Base-by-base conservation (phyloP, 768 basidiomycete genomes). In the Mycena capillaripes region DNA sequence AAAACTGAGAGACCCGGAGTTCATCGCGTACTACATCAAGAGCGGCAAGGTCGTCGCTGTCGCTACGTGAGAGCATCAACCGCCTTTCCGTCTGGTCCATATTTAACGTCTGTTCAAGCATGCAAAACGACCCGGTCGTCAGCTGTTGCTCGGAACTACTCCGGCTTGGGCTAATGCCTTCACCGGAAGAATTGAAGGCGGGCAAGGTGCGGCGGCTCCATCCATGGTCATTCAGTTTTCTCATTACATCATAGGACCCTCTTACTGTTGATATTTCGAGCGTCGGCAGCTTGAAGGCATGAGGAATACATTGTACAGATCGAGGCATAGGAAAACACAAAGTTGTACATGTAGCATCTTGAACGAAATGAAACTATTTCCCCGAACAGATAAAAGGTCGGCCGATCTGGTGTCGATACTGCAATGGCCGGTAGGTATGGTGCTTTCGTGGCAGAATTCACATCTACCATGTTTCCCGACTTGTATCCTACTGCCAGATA, bases 101-200 rank as follows among this genome's bases (percentile, higher is more conserved):
- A 7, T 57, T 70, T 46, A 52, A 16, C 38, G 52, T 44, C 6
- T 59, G 25, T 36, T 73, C 19, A 63, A 93, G 92, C 76, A 95
- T 95, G 93, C 91, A 92, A 79, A 89, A 89, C 67, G 95, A 96
- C 76, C 95, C 95, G 2, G 87, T 95, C 36, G 93, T 96, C 34
- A 87, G 89, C 67, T 92, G 93, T 81, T 89, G 92, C 2, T 90
- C 93, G 11, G 95, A 97, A 81, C 84, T 98, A 34, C 80, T 97
- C 74, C 86, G 94, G 57, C 81, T 96, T 42, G 92, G 90, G 16
- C 84, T 93, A 73, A 97, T 97, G 95, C 95, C 95, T 11, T 87
- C 90, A 6, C 86, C 91, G 7, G 86, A 90, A 10, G 94, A 95
- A 77, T 81, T 98, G 77, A 90, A 85, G 79, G 88, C 80, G 40